Evolutionary conservation across 202 grass and related monocot genomes (phyloP).

Genomic region (Hordeum pubiflorum): DNA sequence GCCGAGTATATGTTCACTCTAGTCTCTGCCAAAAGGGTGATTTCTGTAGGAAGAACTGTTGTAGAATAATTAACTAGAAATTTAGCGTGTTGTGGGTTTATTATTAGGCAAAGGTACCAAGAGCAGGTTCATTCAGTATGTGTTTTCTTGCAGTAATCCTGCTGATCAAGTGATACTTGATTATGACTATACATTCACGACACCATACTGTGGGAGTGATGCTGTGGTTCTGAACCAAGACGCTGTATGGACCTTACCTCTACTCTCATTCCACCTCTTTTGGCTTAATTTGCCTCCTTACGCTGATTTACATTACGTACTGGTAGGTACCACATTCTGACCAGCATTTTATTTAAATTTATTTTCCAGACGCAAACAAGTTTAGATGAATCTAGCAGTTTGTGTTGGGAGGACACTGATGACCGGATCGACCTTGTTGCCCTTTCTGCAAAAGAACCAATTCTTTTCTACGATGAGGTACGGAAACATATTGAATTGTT

Average conservation of each 20-base stretch:
- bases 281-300: not conserved
- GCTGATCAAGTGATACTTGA: slow-evolving; percentile 85
- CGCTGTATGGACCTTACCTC: slow-evolving; percentile 34
- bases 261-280: not conserved
- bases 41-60: not conserved
- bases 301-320: not conserved
- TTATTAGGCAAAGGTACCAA: not conserved
- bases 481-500: not conserved
- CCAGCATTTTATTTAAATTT: not conserved
- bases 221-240: slow-evolving; percentile 27
- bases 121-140: not conserved
- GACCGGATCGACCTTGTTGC: slow-evolving; percentile 71
- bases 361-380: slow-evolving; percentile 40
- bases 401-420: slow-evolving; percentile 68
- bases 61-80: not conserved
- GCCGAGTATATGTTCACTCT: not conserved
- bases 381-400: slow-evolving; percentile 40
- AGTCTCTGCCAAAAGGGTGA: not conserved
- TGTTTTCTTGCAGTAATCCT: slow-evolving; percentile 68
- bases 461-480: slow-evolving; percentile 92
- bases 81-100: not conserved
- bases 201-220: slow-evolving; percentile 76
- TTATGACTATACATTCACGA: slow-evolving; percentile 95
- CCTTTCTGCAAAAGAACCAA: slow-evolving; percentile 79
- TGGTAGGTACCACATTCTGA: not conserved